Evolutionary conservation across 129 eudicot genomes (phyloP).

Genomic region (Logfia minima): DNA sequence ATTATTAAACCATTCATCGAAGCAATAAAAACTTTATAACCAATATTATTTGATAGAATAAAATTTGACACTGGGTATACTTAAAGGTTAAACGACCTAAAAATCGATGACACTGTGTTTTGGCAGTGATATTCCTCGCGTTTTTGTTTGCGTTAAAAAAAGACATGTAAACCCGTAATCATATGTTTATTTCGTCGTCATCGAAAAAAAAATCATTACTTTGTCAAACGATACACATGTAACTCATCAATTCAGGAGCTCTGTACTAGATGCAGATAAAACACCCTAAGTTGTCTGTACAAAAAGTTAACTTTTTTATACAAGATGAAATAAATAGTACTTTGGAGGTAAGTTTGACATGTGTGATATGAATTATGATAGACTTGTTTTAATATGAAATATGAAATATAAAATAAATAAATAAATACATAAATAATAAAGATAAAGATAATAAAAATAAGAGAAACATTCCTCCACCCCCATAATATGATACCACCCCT

Average conservation of each 20-base stretch:
- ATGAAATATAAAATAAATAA: neutral
- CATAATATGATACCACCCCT: no score
- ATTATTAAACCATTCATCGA: no score
- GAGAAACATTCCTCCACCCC: neutral
- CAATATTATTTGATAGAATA: no score
- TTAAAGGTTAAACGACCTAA: no score
- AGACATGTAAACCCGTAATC: no score
- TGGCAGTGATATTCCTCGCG: no score
- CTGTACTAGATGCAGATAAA: neutral
- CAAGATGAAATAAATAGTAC: no score
- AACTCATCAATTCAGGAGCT: neutral
- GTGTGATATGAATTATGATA: neutral
- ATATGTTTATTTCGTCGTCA: neutral
- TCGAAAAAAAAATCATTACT: neutral
- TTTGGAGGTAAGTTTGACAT: constrained; percentile 1
- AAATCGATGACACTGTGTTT: no score
- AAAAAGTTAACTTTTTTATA: neutral
- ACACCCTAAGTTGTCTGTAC: neutral
- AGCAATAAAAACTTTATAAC: no score
- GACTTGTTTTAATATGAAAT: neutral
- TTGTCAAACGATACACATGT: neutral
- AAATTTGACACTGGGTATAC: no score
- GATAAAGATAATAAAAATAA: constrained; percentile 10
- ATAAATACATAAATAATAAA: no score
- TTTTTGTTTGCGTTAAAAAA: no score